These are phyloP conservation scores for Candida railenensis DNA, from an alignment of 805 yeast species.

Conservation along the genomic window DNA sequence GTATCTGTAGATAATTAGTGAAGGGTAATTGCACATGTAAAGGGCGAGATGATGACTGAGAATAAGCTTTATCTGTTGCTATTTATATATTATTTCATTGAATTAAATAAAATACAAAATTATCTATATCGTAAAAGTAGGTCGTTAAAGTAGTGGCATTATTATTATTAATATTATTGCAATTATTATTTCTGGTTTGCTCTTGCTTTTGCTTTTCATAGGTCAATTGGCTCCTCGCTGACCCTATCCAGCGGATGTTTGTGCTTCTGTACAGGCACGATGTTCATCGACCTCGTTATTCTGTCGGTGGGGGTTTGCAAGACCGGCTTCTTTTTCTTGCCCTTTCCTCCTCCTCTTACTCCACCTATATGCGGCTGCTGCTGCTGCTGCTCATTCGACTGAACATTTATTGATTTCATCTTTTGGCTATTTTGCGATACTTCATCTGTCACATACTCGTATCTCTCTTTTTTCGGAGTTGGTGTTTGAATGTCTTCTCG, in stretches of 20 bases:
- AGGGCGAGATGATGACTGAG: too few relatives aligned
- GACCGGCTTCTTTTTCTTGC: neutral
- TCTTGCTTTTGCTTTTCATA: neutral
- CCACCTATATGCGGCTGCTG: too few relatives aligned
- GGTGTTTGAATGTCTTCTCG: neutral
- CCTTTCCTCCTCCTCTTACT: neutral
- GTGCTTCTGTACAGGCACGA: conserved; percentile 1
- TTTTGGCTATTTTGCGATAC: neutral
- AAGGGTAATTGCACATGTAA: too few relatives aligned
- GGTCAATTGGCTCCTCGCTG: conserved; percentile 6
- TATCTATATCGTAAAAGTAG: neutral
- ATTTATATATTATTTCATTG: too few relatives aligned
- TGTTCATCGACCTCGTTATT: neutral
- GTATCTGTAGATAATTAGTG: too few relatives aligned
- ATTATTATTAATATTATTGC: too few relatives aligned
- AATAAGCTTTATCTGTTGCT: too few relatives aligned
- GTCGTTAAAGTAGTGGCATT: neutral
- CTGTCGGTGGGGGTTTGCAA: neutral
- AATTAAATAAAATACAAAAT: too few relatives aligned
- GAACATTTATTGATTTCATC: neutral
- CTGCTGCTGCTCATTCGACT: too few relatives aligned
- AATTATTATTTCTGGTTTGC: neutral
- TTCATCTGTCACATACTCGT: neutral
- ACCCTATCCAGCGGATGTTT: conserved; percentile 1
- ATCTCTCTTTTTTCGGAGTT: neutral